Conservation (phyloP, 495 filamentous ascomycete species). For the Penicilliopsis zonata region DNA sequence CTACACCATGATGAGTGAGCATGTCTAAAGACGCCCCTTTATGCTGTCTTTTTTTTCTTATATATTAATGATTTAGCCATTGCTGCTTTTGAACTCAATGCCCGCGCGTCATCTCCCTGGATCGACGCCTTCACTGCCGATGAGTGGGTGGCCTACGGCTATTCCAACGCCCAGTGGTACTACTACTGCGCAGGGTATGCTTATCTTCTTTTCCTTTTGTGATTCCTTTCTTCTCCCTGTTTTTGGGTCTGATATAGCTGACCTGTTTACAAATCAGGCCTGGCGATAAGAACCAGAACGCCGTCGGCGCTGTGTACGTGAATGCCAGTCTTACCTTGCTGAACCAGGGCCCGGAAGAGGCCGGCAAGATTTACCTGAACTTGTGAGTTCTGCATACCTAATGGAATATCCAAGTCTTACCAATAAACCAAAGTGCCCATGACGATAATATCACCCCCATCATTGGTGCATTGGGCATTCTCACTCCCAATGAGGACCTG, state of each 20-base stretch:
- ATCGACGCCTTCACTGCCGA: slow-evolving; percentile 39
- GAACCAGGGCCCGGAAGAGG: slow-evolving; percentile 29
- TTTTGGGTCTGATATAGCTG: no score
- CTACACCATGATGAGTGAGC: slow-evolving; percentile 14
- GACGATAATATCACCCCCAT: slow-evolving; percentile 42
- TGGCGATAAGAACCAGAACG: slow-evolving; percentile 33
- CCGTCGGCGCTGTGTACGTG: slow-evolving; percentile 41
- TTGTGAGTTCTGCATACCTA: no score
- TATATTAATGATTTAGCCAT: no score
- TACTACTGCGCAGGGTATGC: slow-evolving; percentile 42
- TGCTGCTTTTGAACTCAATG: slow-evolving; percentile 43
- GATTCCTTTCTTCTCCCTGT: no score
- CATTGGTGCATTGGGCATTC: slow-evolving; percentile 34
- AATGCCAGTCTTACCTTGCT: slow-evolving; percentile 39
- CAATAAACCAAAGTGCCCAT: slow-evolving; percentile 27
- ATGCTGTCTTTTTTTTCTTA: background rate
- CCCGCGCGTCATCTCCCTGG: slow-evolving; percentile 34
- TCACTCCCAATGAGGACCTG: slow-evolving; percentile 25
- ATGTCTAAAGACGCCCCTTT: background rate
- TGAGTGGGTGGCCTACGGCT: slow-evolving; percentile 40
- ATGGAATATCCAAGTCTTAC: no score
- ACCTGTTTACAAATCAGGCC: slow-evolving; percentile 14
- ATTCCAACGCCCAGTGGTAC: slow-evolving; percentile 37
- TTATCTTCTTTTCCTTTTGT: background rate
- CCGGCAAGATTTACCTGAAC: slow-evolving; percentile 37